These are phyloP conservation scores for Starmerella gropengiesseri DNA, from an alignment of 805 yeast species.

Conservation along the genomic window DNA sequence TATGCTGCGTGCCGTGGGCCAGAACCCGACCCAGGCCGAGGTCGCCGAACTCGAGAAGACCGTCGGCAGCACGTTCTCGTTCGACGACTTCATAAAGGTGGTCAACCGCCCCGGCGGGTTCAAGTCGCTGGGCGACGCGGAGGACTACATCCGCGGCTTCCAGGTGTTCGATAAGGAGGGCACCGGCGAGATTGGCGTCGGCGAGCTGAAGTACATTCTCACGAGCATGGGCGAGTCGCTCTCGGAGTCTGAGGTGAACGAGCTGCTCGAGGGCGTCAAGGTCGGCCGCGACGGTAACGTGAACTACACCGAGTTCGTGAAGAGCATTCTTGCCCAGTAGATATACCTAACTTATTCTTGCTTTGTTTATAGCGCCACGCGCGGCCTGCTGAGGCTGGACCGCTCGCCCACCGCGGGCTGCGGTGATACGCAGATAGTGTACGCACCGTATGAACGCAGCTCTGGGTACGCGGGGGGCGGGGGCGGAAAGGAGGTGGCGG, in stretches of 20 bases:
- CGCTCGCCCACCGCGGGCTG: no score
- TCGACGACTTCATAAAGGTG: slow-evolving; percentile 63
- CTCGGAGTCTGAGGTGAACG: slow-evolving; percentile 85
- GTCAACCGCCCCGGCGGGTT: slow-evolving; percentile 71
- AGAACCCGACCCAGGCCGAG: slow-evolving; percentile 91
- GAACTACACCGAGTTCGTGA: slow-evolving; percentile 85
- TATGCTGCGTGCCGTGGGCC: slow-evolving; percentile 91
- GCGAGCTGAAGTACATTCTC: slow-evolving; percentile 87
- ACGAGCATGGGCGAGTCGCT: slow-evolving; percentile 94
- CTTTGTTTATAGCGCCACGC: not conserved
- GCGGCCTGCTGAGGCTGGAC: no score
- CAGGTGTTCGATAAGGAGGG: slow-evolving; percentile 95
- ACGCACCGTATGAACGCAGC: no score
- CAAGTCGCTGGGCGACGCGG: slow-evolving; percentile 77
- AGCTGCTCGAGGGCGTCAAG: slow-evolving; percentile 86
- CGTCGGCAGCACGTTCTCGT: slow-evolving; percentile 41
- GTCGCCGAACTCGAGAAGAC: slow-evolving; percentile 48
- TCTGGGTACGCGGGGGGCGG: no score
- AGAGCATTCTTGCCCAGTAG: slow-evolving; percentile 82
- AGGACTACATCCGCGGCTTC: slow-evolving; percentile 89
- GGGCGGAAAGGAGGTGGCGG: no score
- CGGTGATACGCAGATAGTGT: no score
- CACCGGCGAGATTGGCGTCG: slow-evolving; percentile 93
- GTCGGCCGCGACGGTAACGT: slow-evolving; percentile 90
- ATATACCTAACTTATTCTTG: not conserved